Percentiles rank a stretch among this genome's conserved stretches.
Evolutionary conservation across 805 yeast species (phyloP).

Genomic region (Tanozyma kutaoensis): DNA sequence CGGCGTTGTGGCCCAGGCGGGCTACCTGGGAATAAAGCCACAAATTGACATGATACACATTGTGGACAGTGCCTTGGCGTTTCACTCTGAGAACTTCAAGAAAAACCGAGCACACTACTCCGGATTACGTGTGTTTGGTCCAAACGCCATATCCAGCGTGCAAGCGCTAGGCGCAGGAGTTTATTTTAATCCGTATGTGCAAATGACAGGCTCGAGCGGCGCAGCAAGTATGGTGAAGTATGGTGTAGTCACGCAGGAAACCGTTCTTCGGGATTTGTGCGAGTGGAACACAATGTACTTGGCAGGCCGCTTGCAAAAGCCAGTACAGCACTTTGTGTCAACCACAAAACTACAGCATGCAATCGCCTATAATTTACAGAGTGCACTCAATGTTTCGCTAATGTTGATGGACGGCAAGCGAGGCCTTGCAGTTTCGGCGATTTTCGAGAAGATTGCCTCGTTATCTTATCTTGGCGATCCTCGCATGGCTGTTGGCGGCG

Average conservation of each 20-base stretch:
- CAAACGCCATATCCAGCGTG: conserved; percentile 28
- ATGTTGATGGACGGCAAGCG: conserved; percentile 24
- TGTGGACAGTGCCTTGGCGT: conserved; percentile 58
- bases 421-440: conserved; percentile 31
- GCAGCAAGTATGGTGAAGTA: conserved; percentile 47
- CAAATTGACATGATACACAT: conserved; percentile 83
- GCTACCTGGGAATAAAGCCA: conserved; percentile 31
- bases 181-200: conserved; percentile 84
- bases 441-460: conserved; percentile 66
- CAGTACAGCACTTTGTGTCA: conserved; percentile 29
- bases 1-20: conserved; percentile 70
- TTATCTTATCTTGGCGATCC: conserved; percentile 87
- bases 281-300: conserved; percentile 79
- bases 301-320: conserved; percentile 91
- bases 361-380: conserved; percentile 64
- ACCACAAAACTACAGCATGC: conserved; percentile 29
- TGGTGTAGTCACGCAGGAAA: conserved; percentile 64
- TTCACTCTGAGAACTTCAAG: conserved; percentile 63
- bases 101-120: conserved; percentile 74
- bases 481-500: conserved; percentile 76
- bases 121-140: conserved; percentile 30
- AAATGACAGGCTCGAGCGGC: conserved; percentile 31
- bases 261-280: conserved; percentile 53
- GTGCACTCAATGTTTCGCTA: conserved; percentile 62
- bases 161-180: conserved; percentile 79